Evolutionary conservation across 441 rosid genomes (phyloP), one percentile per base, ranked within the genome.

Genomic region (Dalechampia spathulata): DNA sequence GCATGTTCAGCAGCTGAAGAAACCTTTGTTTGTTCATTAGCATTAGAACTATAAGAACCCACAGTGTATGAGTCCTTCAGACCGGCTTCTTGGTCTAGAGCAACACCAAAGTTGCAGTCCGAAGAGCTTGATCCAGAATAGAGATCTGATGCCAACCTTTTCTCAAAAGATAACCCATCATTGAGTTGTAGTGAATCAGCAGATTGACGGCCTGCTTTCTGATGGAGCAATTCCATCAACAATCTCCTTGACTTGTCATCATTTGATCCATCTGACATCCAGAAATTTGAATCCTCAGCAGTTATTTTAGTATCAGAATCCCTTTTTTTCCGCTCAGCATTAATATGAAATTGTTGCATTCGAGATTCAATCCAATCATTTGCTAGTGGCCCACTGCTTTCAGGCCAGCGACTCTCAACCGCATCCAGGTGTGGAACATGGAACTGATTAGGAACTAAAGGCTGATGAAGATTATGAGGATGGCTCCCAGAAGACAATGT

Each of bases 151-250:
- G 36, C 37, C 58, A 62, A 60, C 46, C 44, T 49, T 41, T 49
- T 68, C 12, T 63, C 68, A 25, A 38, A 50, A 30, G 34, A 25
- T 39, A 49, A 14, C 17, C 54, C 51, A 30, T 52, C 46, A 62
- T 30, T 58, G 15, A 5, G 19, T 13, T 68, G 63, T 36, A 63
- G 36, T 12, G 74, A 65, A 41, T 62, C 61, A 17, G 47, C 54
- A 43, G 71, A 49, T 25, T 65, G 78, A 51, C 45, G 62, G 38
- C 65, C 67, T 15, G 61, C 58, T 22, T 70, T 75, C 52, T 65
- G 76, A 40, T 73, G 69, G 22, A 72, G 49, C 48, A 44, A 76
- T 30, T 78, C 75, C 75, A 75, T 62, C 37, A 78, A 61, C 46
- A 69, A 63, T 72, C 51, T 66, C 38, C 62, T 74, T 10, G 77